These are phyloP conservation scores for Vitis hybrid DNA, from an alignment of 177 flowering plant species.

Conservation along the genomic window DNA sequence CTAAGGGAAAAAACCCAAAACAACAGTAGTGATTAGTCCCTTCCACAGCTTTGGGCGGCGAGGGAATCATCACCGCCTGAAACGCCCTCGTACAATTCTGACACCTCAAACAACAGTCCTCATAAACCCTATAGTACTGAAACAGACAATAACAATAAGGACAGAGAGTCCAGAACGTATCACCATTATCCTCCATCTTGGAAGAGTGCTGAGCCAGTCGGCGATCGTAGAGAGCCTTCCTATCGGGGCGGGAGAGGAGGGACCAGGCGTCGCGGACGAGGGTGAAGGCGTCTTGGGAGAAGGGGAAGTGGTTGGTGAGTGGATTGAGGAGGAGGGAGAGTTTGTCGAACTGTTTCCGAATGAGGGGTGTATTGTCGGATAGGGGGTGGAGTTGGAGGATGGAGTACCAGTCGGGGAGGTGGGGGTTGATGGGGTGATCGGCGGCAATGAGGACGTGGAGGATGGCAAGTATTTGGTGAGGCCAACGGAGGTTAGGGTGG, in stretches of 20 bases:
- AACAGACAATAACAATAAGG: conserved; percentile 52
- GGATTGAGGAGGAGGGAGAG: conserved; percentile 27
- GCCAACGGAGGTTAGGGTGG: conserved; percentile 23
- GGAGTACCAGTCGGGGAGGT: conserved; percentile 32
- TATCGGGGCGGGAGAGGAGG: conserved; percentile 21
- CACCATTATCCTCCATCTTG: background rate
- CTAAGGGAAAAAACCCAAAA: conserved; percentile 33
- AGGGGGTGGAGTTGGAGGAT: conserved; percentile 25
- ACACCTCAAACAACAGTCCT: conserved; percentile 49
- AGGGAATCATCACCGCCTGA: conserved; percentile 24
- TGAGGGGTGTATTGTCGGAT: conserved; percentile 2
- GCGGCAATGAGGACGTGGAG: conserved; percentile 42
- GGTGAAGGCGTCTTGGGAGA: conserved; percentile 29
- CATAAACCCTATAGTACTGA: conserved; percentile 40
- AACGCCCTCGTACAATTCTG: conserved; percentile 46
- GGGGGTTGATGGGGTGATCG: conserved; percentile 16
- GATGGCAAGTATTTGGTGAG: conserved; percentile 40
- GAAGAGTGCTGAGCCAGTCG: background rate
- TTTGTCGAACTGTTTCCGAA: conserved; percentile 11
- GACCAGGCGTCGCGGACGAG: conserved; percentile 27
- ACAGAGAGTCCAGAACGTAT: conserved; percentile 55
- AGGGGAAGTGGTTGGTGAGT: conserved; percentile 12
- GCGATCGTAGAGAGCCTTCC: conserved; percentile 29
- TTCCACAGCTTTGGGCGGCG: conserved; percentile 15
- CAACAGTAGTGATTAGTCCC: conserved; percentile 26